Evolutionary conservation across 1,139 yeast species (phyloP).

Genomic region (Sugiyamaella neomexicana): DNA sequence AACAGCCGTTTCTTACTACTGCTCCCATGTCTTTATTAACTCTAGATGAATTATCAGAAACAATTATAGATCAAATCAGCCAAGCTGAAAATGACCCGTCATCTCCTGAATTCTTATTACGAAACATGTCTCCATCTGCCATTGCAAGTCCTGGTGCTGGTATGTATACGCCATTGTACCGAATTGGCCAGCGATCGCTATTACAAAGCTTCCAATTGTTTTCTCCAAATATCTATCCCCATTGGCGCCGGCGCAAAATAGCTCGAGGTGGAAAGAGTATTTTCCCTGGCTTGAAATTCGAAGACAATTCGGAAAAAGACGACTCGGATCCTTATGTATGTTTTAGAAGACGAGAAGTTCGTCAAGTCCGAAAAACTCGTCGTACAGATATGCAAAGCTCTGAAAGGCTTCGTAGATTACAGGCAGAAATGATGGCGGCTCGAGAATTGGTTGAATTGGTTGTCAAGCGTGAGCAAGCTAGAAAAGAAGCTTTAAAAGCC

Average conservation of each 20-base stretch:
- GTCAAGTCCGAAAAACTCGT: constrained; percentile 95
- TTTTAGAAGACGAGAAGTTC: constrained; percentile 91
- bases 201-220: constrained; percentile 57
- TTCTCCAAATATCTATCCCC: constrained; percentile 71
- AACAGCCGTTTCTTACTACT: constrained; percentile 85
- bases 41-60: constrained; percentile 59
- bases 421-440: constrained; percentile 76
- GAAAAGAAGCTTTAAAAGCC: constrained; percentile 56
- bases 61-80: constrained; percentile 32
- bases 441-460: constrained; percentile 67
- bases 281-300: constrained; percentile 76
- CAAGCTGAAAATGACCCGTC: constrained; percentile 40
- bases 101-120: constrained; percentile 37
- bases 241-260: constrained; percentile 78
- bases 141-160: constrained; percentile 19
- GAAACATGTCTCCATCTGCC: constrained; percentile 19
- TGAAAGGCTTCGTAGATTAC: constrained; percentile 74
- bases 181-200: constrained; percentile 46
- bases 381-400: constrained; percentile 90
- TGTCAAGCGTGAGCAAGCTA: constrained; percentile 70
- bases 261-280: constrained; percentile 68
- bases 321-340: constrained; percentile 95
- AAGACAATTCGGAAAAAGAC: constrained; percentile 84
- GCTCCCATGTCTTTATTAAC: constrained; percentile 77
- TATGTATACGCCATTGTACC: constrained; percentile 18